phyloP scores from a whole-genome alignment of 106 monocot species.

The Hemerocallis citrina region DNA sequence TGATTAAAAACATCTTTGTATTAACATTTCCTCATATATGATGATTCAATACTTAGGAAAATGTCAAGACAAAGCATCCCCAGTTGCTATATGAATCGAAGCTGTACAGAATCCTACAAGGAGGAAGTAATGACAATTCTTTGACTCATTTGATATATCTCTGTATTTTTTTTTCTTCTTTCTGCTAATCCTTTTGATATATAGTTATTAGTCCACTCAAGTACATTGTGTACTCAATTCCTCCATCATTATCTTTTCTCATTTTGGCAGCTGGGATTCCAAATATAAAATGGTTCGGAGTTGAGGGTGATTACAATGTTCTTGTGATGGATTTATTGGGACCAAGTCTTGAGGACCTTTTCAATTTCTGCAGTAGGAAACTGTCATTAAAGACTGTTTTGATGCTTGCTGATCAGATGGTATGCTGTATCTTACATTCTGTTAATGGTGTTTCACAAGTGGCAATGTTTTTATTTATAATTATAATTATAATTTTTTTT shows the following conservation, averaged over 20 bases:
- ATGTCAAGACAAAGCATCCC: constrained; percentile 53
- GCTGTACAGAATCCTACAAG: constrained; percentile 43
- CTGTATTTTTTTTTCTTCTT: too few relatives aligned
- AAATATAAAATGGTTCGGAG: constrained; percentile 39
- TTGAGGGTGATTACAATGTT: constrained; percentile 49
- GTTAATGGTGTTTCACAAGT: not conserved
- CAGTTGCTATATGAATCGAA: constrained; percentile 55
- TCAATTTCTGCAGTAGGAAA: constrained; percentile 40
- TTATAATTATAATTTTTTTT: too few relatives aligned
- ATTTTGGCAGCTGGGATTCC: constrained; percentile 40
- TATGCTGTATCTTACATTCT: not conserved
- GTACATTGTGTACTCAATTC: not conserved
- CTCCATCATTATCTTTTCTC: not conserved
- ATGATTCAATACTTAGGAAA: constrained; percentile 29
- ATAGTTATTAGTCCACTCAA: not conserved
- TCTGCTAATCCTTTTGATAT: too few relatives aligned
- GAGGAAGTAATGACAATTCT: constrained; percentile 35
- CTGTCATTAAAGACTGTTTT: constrained; percentile 47
- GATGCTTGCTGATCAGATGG: constrained; percentile 58
- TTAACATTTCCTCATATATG: not conserved
- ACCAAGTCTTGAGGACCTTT: constrained; percentile 57
- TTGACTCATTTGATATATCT: not conserved
- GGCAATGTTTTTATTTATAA: not conserved
- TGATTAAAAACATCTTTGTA: not conserved
- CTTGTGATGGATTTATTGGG: constrained; percentile 52